Evolutionary conservation across 257 asterid species (phyloP), one percentile per base, ranked within the genome.

Genomic region (Paraleonurus japonicus): DNA sequence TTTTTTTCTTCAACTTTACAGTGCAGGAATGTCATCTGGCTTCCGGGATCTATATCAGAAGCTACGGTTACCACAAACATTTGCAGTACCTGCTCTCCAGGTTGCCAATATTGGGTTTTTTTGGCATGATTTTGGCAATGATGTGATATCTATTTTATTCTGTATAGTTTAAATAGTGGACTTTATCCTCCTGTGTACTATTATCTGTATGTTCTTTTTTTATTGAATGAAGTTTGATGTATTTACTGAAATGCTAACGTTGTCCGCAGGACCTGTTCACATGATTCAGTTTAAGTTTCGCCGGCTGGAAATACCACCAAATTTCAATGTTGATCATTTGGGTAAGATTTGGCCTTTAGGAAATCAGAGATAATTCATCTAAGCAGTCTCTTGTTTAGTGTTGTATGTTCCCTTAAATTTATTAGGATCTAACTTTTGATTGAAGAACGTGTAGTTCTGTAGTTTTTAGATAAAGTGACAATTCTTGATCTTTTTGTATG

Each of bases 11-110:
- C 58, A 50, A 69, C 70, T 71, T 81, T 76, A 32, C 92, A 94
- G 98, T 94, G 99, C 78, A 86, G 97, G 83, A 89, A 82, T 79
- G 99, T 53, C 53, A 89, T 91, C 77, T 94, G 99, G 99, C 97
- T 94, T 72, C 99, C 99, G 66, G 95, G 99, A 50, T 84, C 97
- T 64, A 75, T 85, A 68, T 81, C 89, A 68, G 96, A 91, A 75
- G 99, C 99, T 64, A 65, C 54, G 28, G 95, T 94, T 75, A 86
- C 96, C 73, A 71, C 87, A 70, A 81, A 79, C 67, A 53, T 70
- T 45, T 94, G 99, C 87, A 78, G 82, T 71, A 88, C 70, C 72
- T 94, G 99, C 77, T 75, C 87, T 78, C 93, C 99, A 89, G 99
- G 98, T 94, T 71, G 65, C 57, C 65, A 48, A 68, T 71, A 17